Conservation (phyloP, 805 yeast genomes). For the Candida nemodendra region DNA sequence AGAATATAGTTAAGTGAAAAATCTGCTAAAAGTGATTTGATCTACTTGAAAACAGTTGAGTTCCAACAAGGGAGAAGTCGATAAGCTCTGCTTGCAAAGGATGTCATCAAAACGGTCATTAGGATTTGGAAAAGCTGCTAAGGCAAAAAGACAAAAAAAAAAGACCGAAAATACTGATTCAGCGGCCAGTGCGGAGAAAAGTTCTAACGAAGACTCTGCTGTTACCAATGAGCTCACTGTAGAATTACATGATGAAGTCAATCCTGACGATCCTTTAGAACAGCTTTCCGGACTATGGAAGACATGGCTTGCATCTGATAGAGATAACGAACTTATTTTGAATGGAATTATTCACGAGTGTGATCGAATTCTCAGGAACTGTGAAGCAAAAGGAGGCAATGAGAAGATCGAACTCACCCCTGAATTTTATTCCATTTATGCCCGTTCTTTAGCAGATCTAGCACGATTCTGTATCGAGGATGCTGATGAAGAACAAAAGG, state of each 20-base stretch:
- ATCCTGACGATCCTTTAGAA: conserved; percentile 75
- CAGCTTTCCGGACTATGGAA: conserved; percentile 74
- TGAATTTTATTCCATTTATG: conserved; percentile 71
- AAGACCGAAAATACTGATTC: conserved; percentile 23
- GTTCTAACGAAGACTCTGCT: conserved; percentile 12
- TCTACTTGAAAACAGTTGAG: no score
- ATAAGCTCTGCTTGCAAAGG: no score
- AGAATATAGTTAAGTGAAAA: no score
- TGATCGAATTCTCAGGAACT: conserved; percentile 67
- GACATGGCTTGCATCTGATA: conserved; percentile 54
- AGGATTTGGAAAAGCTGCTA: conserved; percentile 61
- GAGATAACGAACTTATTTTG: conserved; percentile 61
- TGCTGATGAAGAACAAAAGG: conserved; percentile 21
- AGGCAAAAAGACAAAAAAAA: conserved; percentile 40
- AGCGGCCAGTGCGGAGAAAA: conserved; percentile 30
- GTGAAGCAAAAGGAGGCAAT: conserved; percentile 29
- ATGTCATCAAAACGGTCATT: conserved; percentile 64
- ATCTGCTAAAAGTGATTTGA: no score
- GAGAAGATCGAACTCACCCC: conserved; percentile 39
- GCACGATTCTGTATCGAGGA: conserved; percentile 47
- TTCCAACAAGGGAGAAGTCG: no score
- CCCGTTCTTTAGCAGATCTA: conserved; percentile 64
- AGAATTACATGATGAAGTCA: conserved; percentile 66
- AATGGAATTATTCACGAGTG: conserved; percentile 93
- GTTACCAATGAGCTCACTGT: conserved; percentile 47